A percentile compares a stretch with the other conserved stretches of the same genome.
Conservation (phyloP, 2,329 filamentous ascomycete species). For the Alternaria tenuissima region DNA sequence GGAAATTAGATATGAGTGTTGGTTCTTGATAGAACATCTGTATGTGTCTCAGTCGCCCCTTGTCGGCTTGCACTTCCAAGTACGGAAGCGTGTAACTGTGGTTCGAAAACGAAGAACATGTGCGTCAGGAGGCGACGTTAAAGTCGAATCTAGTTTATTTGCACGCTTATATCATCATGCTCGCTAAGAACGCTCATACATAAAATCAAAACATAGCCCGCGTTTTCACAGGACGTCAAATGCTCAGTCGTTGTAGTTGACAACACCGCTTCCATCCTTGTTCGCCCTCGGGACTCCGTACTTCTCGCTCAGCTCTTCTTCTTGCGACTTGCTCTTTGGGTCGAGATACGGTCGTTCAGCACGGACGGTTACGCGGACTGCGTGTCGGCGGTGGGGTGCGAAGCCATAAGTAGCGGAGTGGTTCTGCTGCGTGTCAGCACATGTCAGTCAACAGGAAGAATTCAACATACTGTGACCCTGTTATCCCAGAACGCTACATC, state of each 20-base stretch:
- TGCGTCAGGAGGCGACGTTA: too few species aligned
- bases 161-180: not conserved
- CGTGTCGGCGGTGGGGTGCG: constrained; percentile 64
- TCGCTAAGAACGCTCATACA: constrained; percentile 1
- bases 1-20: not conserved
- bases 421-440: constrained; percentile 49
- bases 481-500: constrained; percentile 77
- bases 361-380: constrained; percentile 58
- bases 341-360: constrained; percentile 59
- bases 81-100: too few species aligned
- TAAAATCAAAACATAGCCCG: not conserved
- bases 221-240: rapidly evolving
- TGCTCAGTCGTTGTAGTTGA: constrained; percentile 64
- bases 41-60: too few species aligned
- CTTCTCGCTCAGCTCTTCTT: constrained; percentile 60
- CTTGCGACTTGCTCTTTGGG: constrained; percentile 59
- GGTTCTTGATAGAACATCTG: not conserved
- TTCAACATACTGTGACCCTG: constrained; percentile 56
- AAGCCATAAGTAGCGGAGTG: constrained; percentile 66
- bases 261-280: constrained; percentile 64
- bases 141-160: not conserved
- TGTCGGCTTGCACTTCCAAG: too few species aligned
- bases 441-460: not conserved
- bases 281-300: constrained; percentile 61
- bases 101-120: too few species aligned